Conservation (phyloP, 225 moss, liverwort and hornwort genomes). For the Straminergon stramineum region DNA sequence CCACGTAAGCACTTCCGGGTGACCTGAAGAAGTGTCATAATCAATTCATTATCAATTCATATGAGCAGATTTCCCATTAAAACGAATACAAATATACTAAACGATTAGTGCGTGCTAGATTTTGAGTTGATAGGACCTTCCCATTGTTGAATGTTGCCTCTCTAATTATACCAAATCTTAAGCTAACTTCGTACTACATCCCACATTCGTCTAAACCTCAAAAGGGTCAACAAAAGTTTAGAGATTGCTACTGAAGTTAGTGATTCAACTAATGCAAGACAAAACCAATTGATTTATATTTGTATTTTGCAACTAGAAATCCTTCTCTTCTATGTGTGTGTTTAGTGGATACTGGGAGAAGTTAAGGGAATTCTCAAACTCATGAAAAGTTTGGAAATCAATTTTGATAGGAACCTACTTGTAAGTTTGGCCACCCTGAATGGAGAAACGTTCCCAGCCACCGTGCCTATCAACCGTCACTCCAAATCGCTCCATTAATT, state of each 20-base stretch:
- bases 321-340: neutral
- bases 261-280: neutral
- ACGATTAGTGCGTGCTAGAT: neutral
- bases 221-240: neutral
- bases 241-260: neutral
- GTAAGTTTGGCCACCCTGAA: constrained; percentile 87
- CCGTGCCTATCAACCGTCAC: constrained; percentile 68
- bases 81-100: neutral
- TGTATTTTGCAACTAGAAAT: neutral
- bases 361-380: neutral
- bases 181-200: neutral
- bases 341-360: neutral
- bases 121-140: neutral
- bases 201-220: neutral
- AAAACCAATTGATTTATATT: neutral
- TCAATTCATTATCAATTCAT: neutral
- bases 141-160: neutral
- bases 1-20: constrained; percentile 78
- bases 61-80: neutral
- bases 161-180: neutral
- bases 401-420: constrained; percentile 20
- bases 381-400: neutral
- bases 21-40: constrained; percentile 29
- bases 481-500: constrained; percentile 87
- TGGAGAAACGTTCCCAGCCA: constrained; percentile 90